Conservation (phyloP, 805 yeast species). For the Metschnikowia matae region DNA sequence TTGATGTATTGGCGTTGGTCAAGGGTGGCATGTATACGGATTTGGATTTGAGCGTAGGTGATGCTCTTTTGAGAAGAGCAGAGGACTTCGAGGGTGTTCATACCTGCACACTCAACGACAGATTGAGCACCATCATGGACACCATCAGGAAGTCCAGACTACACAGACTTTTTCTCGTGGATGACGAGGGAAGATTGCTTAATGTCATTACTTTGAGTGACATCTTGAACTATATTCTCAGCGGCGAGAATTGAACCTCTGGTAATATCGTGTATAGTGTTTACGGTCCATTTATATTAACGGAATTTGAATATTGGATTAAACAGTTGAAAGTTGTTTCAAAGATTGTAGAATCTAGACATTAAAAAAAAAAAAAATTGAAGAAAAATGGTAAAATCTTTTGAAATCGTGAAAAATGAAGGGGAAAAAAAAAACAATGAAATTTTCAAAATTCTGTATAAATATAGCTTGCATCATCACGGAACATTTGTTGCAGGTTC, state of each 20-base stretch:
- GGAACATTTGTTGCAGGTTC: too few species aligned
- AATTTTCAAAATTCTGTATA: too few species aligned
- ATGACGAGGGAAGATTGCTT: slow-evolving; percentile 67
- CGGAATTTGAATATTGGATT: background rate
- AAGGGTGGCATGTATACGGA: slow-evolving; percentile 94
- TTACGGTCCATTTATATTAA: background rate
- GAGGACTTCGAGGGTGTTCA: slow-evolving; percentile 98
- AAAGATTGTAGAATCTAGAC: too few species aligned
- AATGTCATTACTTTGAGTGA: slow-evolving; percentile 92
- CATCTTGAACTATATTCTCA: slow-evolving; percentile 75
- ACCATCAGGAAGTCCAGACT: slow-evolving; percentile 87
- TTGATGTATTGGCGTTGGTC: slow-evolving; percentile 86
- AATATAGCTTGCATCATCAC: too few species aligned
- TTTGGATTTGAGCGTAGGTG: slow-evolving; percentile 87
- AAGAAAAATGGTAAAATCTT: too few species aligned
- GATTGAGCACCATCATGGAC: slow-evolving; percentile 85
- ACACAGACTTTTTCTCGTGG: slow-evolving; percentile 90
- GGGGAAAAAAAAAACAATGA: too few species aligned
- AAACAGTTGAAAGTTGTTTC: too few species aligned
- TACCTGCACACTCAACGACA: slow-evolving; percentile 86
- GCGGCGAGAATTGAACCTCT: slow-evolving; percentile 44
- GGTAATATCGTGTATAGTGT: background rate
- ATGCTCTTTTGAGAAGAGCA: slow-evolving; percentile 87
- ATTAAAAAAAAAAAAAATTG: too few species aligned
- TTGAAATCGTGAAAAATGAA: too few species aligned